phyloP scores from a whole-genome alignment of 2,329 filamentous ascomycete species.

The Ophiostoma montium region DNA sequence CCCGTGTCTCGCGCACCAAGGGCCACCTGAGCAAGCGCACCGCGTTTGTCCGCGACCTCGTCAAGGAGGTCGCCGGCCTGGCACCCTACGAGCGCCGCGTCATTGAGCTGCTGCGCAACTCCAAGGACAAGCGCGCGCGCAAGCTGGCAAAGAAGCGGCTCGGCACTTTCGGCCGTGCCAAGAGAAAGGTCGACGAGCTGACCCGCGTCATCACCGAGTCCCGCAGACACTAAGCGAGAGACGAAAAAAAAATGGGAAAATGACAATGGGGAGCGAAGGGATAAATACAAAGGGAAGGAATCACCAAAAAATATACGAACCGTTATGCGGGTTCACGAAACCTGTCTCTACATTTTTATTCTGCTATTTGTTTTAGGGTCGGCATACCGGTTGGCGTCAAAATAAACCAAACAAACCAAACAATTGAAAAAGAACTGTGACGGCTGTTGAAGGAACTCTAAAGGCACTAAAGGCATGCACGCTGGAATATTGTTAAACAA shows the following conservation, averaged over 20 bases:
- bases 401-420: slow-evolving; percentile 8
- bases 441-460: no score
- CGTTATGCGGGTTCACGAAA: no score
- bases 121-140: slow-evolving; percentile 96
- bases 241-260: not conserved
- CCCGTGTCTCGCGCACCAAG: slow-evolving; percentile 74
- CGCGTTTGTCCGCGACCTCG: slow-evolving; percentile 89
- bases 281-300: not conserved
- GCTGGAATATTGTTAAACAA: no score
- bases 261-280: not conserved
- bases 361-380: slow-evolving; percentile 11
- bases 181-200: slow-evolving; percentile 99
- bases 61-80: slow-evolving; percentile 94
- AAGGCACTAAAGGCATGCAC: no score
- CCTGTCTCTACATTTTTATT: not conserved
- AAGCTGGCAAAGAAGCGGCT: slow-evolving; percentile 99
- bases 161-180: slow-evolving; percentile 96
- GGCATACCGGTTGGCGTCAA: slow-evolving; percentile 14
- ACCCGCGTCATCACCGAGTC: slow-evolving; percentile 95
- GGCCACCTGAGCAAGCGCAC: slow-evolving; percentile 95
- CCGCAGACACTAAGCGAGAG: slow-evolving; percentile 47
- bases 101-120: slow-evolving; percentile 97
- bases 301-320: not conserved
- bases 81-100: slow-evolving; percentile 96
- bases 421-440: not conserved